Conservation (phyloP, 2,329 filamentous ascomycete genomes). For the Biscogniauxia mediterranea region DNA sequence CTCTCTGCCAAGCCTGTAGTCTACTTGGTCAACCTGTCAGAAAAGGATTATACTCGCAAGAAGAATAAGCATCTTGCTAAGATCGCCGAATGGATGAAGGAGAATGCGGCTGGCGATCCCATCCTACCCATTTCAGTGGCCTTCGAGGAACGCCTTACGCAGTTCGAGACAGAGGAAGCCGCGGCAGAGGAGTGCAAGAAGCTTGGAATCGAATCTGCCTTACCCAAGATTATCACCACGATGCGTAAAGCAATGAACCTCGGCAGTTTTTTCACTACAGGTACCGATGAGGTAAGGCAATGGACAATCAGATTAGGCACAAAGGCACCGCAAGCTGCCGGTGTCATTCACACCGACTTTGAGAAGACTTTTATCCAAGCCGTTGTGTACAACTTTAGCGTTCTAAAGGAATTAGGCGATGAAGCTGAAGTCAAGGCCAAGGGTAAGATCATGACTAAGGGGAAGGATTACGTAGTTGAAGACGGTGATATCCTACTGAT, state of each 20-base stretch:
- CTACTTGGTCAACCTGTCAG: constrained; percentile 93
- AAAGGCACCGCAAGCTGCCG: constrained; percentile 95
- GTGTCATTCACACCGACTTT: constrained; percentile 97
- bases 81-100: constrained; percentile 93
- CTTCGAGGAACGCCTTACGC: constrained; percentile 88
- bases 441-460: constrained; percentile 97
- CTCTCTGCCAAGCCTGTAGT: constrained; percentile 96
- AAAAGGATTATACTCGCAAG: constrained; percentile 95
- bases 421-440: constrained; percentile 87
- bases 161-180: constrained; percentile 74
- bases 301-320: constrained; percentile 96
- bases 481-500: constrained; percentile 83
- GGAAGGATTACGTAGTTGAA: constrained; percentile 91
- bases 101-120: constrained; percentile 81
- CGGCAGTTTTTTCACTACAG: constrained; percentile 95
- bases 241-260: constrained; percentile 93
- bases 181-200: constrained; percentile 85
- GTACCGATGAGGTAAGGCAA: constrained; percentile 92
- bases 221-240: constrained; percentile 86
- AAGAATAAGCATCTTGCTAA: constrained; percentile 99
- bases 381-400: constrained; percentile 85
- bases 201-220: constrained; percentile 78
- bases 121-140: constrained; percentile 91
- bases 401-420: constrained; percentile 82
- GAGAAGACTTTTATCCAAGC: constrained; percentile 99